phyloP scores from a whole-genome alignment of 2,329 filamentous ascomycete species.

The Epichloe scottii region DNA sequence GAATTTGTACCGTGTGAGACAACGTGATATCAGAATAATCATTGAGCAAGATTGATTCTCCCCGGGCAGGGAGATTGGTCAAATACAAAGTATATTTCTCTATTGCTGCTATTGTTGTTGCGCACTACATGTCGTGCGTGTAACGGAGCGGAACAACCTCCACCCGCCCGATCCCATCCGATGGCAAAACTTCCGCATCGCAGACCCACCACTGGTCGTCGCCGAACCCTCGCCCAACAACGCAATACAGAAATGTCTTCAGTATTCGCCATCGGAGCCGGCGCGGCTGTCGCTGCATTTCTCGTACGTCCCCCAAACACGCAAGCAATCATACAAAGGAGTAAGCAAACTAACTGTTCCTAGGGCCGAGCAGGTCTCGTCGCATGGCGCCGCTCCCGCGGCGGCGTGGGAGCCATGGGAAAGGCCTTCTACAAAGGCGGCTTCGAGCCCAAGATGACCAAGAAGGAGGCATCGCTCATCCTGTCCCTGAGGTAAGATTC shows the following conservation, averaged over 20 bases:
- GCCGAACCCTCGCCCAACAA: not conserved
- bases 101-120: not conserved
- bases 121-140: too few relatives aligned
- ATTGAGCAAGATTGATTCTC: too few relatives aligned
- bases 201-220: not conserved
- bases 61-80: too few relatives aligned
- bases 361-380: conserved; percentile 88
- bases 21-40: too few relatives aligned
- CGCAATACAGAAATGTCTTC: conserved; percentile 24
- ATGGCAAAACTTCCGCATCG: conserved; percentile 14
- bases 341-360: not conserved
- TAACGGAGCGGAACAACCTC: conserved; percentile 12
- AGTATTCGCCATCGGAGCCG: conserved; percentile 33
- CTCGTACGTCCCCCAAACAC: conserved; percentile 24
- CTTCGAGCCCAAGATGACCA: conserved; percentile 93
- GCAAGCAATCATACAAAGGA: not conserved
- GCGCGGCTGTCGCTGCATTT: conserved; percentile 39
- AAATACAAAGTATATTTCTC: too few relatives aligned
- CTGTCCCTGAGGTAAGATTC: conserved; percentile 66
- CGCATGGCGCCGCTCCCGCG: conserved; percentile 71
- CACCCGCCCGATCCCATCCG: conserved; percentile 11
- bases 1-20: too few relatives aligned
- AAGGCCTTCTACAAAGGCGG: conserved; percentile 96
- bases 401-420: conserved; percentile 66
- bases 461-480: conserved; percentile 81